Conservation (phyloP, 176 grass and related monocot species). For the Oryza longistaminata region DNA sequence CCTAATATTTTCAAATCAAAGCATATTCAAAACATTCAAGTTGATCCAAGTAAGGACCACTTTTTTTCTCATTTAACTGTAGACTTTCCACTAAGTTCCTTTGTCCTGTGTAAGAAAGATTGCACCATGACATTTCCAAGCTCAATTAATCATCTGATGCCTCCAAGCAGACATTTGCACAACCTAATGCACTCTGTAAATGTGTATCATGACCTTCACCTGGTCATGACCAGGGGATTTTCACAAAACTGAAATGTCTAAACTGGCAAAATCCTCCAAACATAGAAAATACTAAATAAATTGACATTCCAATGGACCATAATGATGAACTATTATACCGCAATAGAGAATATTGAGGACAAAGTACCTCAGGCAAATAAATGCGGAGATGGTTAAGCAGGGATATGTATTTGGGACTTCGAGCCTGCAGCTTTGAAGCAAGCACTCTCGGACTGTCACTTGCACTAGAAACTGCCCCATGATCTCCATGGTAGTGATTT, state of each 20-base stretch:
- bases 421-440: slow-evolving; percentile 91
- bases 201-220: neutral
- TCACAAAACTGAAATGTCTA: slow-evolving; percentile 5
- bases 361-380: slow-evolving; percentile 89
- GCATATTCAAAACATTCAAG: slow-evolving; percentile 16
- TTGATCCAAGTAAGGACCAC: neutral
- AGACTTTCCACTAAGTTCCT: neutral
- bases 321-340: neutral
- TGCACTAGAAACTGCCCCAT: slow-evolving; percentile 60
- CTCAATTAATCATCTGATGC: neutral
- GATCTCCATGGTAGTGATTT: slow-evolving; percentile 91
- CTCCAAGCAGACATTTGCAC: slow-evolving; percentile 1
- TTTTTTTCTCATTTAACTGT: neutral
- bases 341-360: slow-evolving; percentile 23
- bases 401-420: slow-evolving; percentile 93
- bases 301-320: slow-evolving; percentile 4
- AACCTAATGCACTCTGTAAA: neutral
- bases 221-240: slow-evolving; percentile 15
- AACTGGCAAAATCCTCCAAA: slow-evolving; percentile 1
- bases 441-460: slow-evolving; percentile 77
- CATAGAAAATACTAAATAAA: slow-evolving; percentile 25
- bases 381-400: slow-evolving; percentile 95
- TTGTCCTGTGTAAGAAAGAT: slow-evolving; percentile 19
- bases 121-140: neutral
- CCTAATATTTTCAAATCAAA: neutral